Percentiles rank a stretch among this genome's conserved stretches.
Evolutionary conservation across 768 basidiomycete species (phyloP).

Genomic region (Pleurotus platypus): DNA sequence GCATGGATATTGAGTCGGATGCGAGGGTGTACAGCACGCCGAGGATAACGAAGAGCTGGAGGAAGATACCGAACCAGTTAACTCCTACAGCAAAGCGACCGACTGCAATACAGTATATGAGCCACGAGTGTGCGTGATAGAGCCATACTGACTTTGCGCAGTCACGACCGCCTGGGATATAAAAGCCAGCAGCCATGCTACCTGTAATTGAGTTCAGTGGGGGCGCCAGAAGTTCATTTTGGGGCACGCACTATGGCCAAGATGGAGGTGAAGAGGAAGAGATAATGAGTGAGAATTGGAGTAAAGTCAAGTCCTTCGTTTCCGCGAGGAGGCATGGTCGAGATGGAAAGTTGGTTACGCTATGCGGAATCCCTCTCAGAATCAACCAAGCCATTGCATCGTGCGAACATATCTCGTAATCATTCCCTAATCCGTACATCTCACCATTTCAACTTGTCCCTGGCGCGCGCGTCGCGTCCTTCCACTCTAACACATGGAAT

Average conservation of each 20-base stretch:
- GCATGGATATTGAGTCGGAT: conserved; percentile 87
- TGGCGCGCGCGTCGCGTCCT: background rate
- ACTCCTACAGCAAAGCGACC: conserved; percentile 49
- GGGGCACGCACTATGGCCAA: conserved; percentile 63
- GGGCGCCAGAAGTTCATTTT: background rate
- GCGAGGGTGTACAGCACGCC: conserved; percentile 77
- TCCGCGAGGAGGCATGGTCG: conserved; percentile 50
- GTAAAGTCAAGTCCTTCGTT: conserved; percentile 79
- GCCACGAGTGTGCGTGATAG: background rate
- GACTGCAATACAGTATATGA: conserved; percentile 21
- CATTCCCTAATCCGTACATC: background rate
- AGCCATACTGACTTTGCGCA: conserved; percentile 39
- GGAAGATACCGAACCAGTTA: conserved; percentile 84
- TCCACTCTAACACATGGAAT: conserved; percentile 33
- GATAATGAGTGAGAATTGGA: conserved; percentile 86
- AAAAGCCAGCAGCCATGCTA: conserved; percentile 77
- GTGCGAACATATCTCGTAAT: conserved; percentile 9
- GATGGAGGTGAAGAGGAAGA: conserved; percentile 86
- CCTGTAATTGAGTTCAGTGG: conserved; percentile 35
- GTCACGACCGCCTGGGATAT: conserved; percentile 68
- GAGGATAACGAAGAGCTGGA: conserved; percentile 68
- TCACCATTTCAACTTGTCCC: background rate
- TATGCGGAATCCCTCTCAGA: background rate
- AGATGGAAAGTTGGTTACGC: conserved; percentile 5
- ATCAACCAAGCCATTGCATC: background rate